Percentiles rank a stretch among this genome's conserved stretches.
These are phyloP conservation scores for Scheffersomyces titani DNA, from an alignment of 1,139 yeast genomes.

Conservation along the genomic window DNA sequence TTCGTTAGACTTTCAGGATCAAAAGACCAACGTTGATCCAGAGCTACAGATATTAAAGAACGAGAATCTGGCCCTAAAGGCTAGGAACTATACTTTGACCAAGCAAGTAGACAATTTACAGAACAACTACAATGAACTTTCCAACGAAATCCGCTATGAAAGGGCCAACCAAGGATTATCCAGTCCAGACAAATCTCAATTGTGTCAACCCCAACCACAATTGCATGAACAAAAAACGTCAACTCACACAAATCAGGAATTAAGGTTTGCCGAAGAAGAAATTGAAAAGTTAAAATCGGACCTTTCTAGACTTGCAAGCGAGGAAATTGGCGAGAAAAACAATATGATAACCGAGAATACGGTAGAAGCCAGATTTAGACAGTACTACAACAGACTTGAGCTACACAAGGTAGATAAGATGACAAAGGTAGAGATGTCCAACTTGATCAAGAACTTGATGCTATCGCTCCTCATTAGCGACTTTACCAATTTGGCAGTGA, in stretches of 20 bases:
- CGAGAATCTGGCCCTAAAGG: slow-evolving; percentile 17
- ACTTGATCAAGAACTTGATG: slow-evolving; percentile 34
- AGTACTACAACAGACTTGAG: slow-evolving; percentile 27
- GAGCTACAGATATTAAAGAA: slow-evolving; percentile 1
- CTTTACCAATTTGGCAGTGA: slow-evolving; percentile 26
- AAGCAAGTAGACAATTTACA: slow-evolving; percentile 9
- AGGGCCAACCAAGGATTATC: slow-evolving; percentile 1
- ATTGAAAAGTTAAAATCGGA: slow-evolving; percentile 1
- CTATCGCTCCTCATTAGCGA: slow-evolving; percentile 32
- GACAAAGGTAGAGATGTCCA: slow-evolving; percentile 26
- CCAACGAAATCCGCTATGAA: slow-evolving; percentile 9
- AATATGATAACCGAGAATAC: slow-evolving; percentile 4
- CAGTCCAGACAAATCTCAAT: background rate
- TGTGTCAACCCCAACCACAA: background rate
- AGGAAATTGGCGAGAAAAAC: slow-evolving; percentile 10
- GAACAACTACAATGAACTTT: slow-evolving; percentile 7
- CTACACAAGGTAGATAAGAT: slow-evolving; percentile 29
- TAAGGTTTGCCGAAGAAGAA: slow-evolving; percentile 4
- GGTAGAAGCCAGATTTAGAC: slow-evolving; percentile 20
- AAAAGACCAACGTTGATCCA: background rate
- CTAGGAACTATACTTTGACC: slow-evolving; percentile 5
- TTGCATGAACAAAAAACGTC: background rate
- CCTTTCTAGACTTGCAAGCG: background rate
- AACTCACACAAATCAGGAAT: background rate
- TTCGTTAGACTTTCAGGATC: background rate